Evolutionary conservation across 2,329 filamentous ascomycete genomes (phyloP).

Genomic region (Ophiosphaerella herpotricha): DNA sequence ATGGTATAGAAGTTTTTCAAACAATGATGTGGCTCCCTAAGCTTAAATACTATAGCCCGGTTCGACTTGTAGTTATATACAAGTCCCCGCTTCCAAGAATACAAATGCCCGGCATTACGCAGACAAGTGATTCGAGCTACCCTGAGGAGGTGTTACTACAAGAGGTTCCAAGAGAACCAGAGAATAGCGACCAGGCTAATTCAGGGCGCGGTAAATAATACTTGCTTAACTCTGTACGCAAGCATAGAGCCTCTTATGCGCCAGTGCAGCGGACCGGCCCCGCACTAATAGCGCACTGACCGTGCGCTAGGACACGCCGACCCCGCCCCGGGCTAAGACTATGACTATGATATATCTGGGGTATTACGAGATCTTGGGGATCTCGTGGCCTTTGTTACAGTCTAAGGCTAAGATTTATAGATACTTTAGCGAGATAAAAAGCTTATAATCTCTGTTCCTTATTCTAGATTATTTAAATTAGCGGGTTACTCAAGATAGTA

Average conservation of each 20-base stretch:
- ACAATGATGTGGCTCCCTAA: neutral
- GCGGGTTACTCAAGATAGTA: constrained; percentile 10
- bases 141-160: no score
- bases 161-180: no score
- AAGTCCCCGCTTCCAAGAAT: constrained; percentile 5
- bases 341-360: no score
- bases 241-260: no score
- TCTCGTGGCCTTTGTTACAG: no score
- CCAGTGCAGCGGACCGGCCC: no score
- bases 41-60: neutral
- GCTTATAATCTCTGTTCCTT: constrained; percentile 18
- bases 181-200: no score
- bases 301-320: no score
- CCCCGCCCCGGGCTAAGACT: no score
- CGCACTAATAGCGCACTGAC: no score
- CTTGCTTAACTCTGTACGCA: no score
- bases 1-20: neutral
- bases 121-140: neutral
- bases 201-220: no score
- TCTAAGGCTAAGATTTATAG: constrained; percentile 17
- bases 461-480: constrained; percentile 21
- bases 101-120: neutral
- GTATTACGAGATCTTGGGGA: constrained; percentile 23
- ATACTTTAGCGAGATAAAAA: constrained; percentile 19
- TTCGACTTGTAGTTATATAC: constrained; percentile 10